phyloP scores from a whole-genome alignment of 495 filamentous ascomycete species.

The Rusavskia elegans region DNA sequence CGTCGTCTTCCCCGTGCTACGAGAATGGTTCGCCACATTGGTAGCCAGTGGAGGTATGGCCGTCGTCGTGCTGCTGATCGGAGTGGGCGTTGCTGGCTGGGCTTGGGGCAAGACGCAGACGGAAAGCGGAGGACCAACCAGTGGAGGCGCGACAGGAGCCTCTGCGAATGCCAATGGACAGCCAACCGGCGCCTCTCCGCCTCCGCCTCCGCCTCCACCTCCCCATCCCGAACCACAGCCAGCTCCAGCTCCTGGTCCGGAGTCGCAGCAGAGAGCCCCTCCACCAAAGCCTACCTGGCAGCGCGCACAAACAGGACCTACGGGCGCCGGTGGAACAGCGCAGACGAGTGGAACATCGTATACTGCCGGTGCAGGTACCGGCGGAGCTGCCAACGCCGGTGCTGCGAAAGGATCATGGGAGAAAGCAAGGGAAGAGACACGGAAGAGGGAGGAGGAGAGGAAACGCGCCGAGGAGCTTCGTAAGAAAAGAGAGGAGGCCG shows the following conservation, averaged over 20 bases:
- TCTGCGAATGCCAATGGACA: conserved; percentile 18
- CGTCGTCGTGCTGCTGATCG: conserved; percentile 43
- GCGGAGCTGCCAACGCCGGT: conserved; percentile 9
- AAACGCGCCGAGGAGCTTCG: conserved; percentile 34
- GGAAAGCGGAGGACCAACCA: conserved; percentile 22
- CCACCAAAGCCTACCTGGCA: conserved; percentile 29
- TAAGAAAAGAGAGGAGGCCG: conserved; percentile 49
- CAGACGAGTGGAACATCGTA: background rate
- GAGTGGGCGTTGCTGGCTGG: conserved; percentile 64
- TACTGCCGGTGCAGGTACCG: background rate
- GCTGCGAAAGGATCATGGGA: conserved; percentile 44
- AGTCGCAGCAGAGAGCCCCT: conserved; percentile 11
- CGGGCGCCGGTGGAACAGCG: conserved; percentile 1
- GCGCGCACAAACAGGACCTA: conserved; percentile 18
- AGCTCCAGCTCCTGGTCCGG: background rate
- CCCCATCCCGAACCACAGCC: conserved; percentile 7
- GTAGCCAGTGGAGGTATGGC: conserved; percentile 44
- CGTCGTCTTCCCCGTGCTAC: conserved; percentile 50
- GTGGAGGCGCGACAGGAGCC: conserved; percentile 18
- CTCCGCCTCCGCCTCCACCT: conserved; percentile 4
- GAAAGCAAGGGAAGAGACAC: conserved; percentile 53
- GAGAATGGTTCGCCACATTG: conserved; percentile 49
- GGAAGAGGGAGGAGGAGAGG: conserved; percentile 42
- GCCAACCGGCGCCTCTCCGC: conserved; percentile 7
- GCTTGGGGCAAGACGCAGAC: conserved; percentile 50